phyloP scores from a whole-genome alignment of 1,284 basidiomycete genomes.

The Mrakiaceae sp. region DNA sequence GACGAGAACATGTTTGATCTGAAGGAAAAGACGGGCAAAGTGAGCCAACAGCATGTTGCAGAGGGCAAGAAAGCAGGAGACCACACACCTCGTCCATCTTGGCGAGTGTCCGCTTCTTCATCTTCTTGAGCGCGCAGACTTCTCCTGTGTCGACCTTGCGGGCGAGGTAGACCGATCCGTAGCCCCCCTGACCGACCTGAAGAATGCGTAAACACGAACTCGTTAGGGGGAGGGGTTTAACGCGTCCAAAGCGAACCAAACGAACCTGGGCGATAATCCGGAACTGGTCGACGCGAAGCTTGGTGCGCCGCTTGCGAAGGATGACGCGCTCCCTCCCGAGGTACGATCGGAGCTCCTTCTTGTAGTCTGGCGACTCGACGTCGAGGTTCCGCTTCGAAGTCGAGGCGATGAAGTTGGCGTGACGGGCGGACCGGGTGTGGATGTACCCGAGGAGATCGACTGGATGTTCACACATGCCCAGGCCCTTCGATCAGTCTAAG shows the following conservation, averaged over 20 bases:
- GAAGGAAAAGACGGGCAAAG: neutral
- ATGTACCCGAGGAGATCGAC: slow-evolving; percentile 81
- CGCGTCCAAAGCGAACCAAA: neutral
- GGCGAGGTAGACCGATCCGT: slow-evolving; percentile 89
- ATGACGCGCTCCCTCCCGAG: slow-evolving; percentile 81
- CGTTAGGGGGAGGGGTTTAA: too few species aligned
- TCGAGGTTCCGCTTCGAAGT: slow-evolving; percentile 53
- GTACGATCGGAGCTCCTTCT: slow-evolving; percentile 78
- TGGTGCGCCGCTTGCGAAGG: slow-evolving; percentile 73
- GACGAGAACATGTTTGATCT: slow-evolving; percentile 89
- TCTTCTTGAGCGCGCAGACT: slow-evolving; percentile 90
- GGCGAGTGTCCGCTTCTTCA: slow-evolving; percentile 79
- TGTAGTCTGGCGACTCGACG: slow-evolving; percentile 46
- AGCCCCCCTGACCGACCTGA: slow-evolving; percentile 82
- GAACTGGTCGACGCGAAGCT: slow-evolving; percentile 79
- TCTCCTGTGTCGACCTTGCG: slow-evolving; percentile 83
- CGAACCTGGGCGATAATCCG: slow-evolving; percentile 72
- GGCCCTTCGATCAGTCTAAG: too few species aligned
- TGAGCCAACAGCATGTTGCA: slow-evolving; percentile 5
- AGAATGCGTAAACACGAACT: neutral
- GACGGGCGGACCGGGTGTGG: slow-evolving; percentile 66
- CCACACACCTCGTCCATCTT: slow-evolving; percentile 85
- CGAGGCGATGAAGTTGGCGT: slow-evolving; percentile 69
- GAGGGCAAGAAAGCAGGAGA: neutral
- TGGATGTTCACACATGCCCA: slow-evolving; percentile 20